Evolutionary conservation across 768 basidiomycete genomes (phyloP).

Genomic region (Crassisporium funariophilum): DNA sequence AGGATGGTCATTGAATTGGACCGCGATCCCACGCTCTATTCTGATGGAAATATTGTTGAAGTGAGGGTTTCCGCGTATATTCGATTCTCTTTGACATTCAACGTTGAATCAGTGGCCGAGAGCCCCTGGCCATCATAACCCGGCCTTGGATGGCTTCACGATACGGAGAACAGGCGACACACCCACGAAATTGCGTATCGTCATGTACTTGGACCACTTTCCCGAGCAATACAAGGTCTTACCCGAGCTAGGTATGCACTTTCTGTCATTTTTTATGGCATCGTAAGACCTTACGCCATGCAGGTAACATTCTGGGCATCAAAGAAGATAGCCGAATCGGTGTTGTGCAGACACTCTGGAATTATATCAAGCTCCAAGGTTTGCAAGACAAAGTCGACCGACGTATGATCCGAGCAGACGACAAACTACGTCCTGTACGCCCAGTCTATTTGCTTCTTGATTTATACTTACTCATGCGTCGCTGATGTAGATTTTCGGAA

Average conservation of each 20-base stretch:
- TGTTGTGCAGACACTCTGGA: constrained; percentile 85
- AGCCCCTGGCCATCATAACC: constrained; percentile 52
- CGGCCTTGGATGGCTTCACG: constrained; percentile 84
- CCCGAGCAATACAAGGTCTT: constrained; percentile 85
- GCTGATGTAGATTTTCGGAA: constrained; percentile 61
- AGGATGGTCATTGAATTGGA: constrained; percentile 87
- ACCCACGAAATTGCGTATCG: constrained; percentile 74
- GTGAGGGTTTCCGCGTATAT: constrained; percentile 47
- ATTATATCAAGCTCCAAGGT: constrained; percentile 83
- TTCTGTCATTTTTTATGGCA: not conserved
- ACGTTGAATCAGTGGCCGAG: constrained; percentile 59
- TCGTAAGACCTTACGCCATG: constrained; percentile 1
- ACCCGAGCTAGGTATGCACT: constrained; percentile 65
- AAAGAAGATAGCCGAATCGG: constrained; percentile 85
- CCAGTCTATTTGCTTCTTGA: not conserved
- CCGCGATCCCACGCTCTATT: constrained; percentile 76
- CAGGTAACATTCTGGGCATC: constrained; percentile 70
- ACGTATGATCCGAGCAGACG: constrained; percentile 69
- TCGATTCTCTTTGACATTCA: constrained; percentile 1
- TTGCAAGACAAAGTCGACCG: constrained; percentile 85
- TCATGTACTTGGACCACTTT: constrained; percentile 84
- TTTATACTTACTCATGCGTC: not conserved
- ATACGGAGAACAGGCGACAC: constrained; percentile 80
- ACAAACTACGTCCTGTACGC: constrained; percentile 62
- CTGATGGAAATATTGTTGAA: constrained; percentile 89